These are phyloP conservation scores for Exsudoporus floridanus DNA, from an alignment of 1,284 basidiomycete genomes.

Conservation along the genomic window DNA sequence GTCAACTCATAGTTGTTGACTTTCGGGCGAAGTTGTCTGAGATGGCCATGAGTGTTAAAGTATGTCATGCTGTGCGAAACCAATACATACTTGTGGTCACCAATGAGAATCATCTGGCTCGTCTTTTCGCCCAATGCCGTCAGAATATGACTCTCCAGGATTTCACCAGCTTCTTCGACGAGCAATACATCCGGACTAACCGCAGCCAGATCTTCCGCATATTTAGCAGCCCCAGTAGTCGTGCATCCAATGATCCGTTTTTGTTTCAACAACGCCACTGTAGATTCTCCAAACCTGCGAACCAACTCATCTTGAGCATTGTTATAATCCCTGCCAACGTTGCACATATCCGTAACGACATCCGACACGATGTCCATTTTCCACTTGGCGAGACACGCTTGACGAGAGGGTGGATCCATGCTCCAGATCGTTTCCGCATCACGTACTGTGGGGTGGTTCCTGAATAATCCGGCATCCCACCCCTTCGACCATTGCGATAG, in stretches of 20 bases:
- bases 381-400: constrained; percentile 41
- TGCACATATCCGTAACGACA: constrained; percentile 38
- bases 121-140: constrained; percentile 51
- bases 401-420: constrained; percentile 40
- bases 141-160: constrained; percentile 63
- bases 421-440: constrained; percentile 43
- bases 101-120: constrained; percentile 60
- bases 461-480: constrained; percentile 44
- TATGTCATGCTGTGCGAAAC: background rate
- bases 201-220: constrained; percentile 44
- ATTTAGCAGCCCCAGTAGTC: constrained; percentile 66
- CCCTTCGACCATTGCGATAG: constrained; percentile 48
- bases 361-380: constrained; percentile 39
- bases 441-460: constrained; percentile 26
- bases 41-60: constrained; percentile 3
- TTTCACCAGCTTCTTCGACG: constrained; percentile 71
- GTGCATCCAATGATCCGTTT: constrained; percentile 68
- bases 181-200: constrained; percentile 52
- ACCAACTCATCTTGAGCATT: constrained; percentile 37
- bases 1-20: constrained; percentile 62
- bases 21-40: constrained; percentile 67
- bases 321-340: constrained; percentile 45
- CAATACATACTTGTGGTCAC: constrained; percentile 63
- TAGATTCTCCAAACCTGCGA: constrained; percentile 40
- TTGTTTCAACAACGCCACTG: constrained; percentile 37